phyloP scores from a whole-genome alignment of 495 filamentous ascomycete genomes.

The Neurospora sp. region DNA sequence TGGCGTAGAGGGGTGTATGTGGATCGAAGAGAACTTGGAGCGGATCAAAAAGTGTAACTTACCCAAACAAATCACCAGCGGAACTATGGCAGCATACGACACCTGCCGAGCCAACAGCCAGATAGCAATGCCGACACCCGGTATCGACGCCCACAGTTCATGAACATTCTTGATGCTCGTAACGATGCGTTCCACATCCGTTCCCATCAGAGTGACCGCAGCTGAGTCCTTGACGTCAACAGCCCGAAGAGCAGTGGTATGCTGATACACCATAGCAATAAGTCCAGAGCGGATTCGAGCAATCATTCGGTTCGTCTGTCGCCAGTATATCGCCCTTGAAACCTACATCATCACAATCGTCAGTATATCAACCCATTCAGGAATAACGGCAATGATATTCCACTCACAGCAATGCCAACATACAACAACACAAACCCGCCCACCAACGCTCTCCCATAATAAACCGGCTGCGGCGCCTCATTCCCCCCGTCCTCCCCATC shows the following conservation, averaged over 20 bases:
- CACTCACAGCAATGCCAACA: slow-evolving; percentile 38
- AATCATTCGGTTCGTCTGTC: slow-evolving; percentile 31
- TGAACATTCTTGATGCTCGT: slow-evolving; percentile 14
- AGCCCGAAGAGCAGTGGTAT: slow-evolving; percentile 35
- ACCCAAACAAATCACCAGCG: slow-evolving; percentile 39
- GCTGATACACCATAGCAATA: slow-evolving; percentile 43
- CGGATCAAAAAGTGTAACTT: not conserved
- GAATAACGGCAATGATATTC: no score
- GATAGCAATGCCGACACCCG: slow-evolving; percentile 46
- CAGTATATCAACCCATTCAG: not conserved
- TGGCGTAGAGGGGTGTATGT: no score
- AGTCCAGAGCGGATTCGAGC: slow-evolving; percentile 47
- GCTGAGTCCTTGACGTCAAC: slow-evolving; percentile 38
- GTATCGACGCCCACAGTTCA: slow-evolving; percentile 38
- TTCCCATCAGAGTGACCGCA: slow-evolving; percentile 54
- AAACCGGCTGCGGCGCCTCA: not conserved
- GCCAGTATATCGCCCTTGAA: slow-evolving; percentile 28
- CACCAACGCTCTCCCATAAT: slow-evolving; percentile 42
- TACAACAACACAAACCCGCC: slow-evolving; percentile 47
- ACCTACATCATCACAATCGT: not conserved
- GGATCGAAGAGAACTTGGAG: no score
- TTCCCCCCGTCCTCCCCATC: not conserved
- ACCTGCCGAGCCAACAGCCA: slow-evolving; percentile 48
- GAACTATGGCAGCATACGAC: slow-evolving; percentile 33
- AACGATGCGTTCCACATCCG: slow-evolving; percentile 32